A percentile compares a stretch with the other conserved stretches of the same genome.
Evolutionary conservation across 495 filamentous ascomycete species (phyloP).

Genomic region (Terfezia boudieri): DNA sequence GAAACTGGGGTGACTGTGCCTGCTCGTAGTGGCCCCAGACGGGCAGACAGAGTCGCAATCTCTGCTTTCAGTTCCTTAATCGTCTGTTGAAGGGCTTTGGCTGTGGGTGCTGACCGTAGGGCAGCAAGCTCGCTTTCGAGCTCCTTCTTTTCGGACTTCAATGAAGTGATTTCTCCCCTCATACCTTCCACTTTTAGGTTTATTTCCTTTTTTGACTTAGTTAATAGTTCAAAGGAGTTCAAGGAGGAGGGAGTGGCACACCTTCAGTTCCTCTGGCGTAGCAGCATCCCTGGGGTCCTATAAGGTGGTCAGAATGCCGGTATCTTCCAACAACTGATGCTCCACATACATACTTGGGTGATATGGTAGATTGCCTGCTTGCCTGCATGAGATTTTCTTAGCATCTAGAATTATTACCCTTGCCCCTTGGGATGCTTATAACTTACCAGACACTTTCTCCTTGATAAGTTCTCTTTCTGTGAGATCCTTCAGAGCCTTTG

Average conservation of each 20-base stretch:
- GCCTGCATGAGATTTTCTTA: slow-evolving; percentile 14
- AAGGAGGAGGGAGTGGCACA: not conserved
- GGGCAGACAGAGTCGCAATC: slow-evolving; percentile 4
- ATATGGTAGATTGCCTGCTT: slow-evolving; percentile 18
- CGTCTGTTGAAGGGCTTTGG: slow-evolving; percentile 8
- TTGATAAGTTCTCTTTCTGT: not conserved
- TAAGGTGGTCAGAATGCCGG: not conserved
- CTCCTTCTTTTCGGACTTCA: slow-evolving; percentile 13
- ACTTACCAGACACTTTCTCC: not conserved
- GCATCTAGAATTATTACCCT: not conserved
- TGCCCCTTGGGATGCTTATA: too few species aligned
- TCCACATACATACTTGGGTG: slow-evolving; percentile 7
- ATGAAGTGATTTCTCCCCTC: slow-evolving; percentile 3
- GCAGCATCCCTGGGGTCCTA: slow-evolving; percentile 14
- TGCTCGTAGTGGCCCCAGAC: slow-evolving; percentile 5
- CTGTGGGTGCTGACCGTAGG: slow-evolving; percentile 12
- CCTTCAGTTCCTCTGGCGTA: slow-evolving; percentile 15
- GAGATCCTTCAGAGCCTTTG: not conserved
- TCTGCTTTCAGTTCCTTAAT: slow-evolving; percentile 7
- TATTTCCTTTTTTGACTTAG: slow-evolving; percentile 1
- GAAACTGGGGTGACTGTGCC: slow-evolving; percentile 2
- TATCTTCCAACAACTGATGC: not conserved
- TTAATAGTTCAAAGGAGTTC: too few species aligned
- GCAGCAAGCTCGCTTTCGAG: slow-evolving; percentile 11
- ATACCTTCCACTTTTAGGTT: slow-evolving; percentile 10